Conservation (phyloP, 805 yeast genomes). For the Candida ponderosae region DNA sequence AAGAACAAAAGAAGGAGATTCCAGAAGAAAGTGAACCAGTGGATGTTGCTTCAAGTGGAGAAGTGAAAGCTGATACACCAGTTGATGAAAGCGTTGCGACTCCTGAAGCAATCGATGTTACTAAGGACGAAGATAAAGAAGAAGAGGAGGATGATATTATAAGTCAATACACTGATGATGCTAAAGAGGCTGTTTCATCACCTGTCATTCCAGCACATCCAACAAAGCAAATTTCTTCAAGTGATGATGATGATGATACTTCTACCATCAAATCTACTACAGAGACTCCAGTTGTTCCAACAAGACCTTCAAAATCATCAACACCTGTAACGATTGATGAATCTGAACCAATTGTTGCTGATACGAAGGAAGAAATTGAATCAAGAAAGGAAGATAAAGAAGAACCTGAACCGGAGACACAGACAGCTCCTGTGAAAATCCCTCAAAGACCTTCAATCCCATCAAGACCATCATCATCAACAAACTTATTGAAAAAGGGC, state of each 20-base stretch:
- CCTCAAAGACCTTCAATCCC: neutral
- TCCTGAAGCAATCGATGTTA: neutral
- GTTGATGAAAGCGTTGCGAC: neutral
- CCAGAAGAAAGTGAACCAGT: no score
- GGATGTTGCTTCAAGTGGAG: no score
- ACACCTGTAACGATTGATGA: neutral
- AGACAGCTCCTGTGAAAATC: no score
- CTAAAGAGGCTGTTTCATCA: conserved; percentile 2
- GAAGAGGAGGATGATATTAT: neutral
- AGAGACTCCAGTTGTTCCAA: conserved; percentile 2
- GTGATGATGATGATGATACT: no score
- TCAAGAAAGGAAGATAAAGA: no score
- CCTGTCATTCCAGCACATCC: conserved; percentile 6
- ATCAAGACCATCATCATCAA: conserved; percentile 4
- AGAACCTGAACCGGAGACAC: no score
- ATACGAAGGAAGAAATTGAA: no score
- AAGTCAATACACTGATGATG: neutral
- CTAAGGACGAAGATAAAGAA: neutral
- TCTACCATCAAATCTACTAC: no score
- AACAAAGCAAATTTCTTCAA: neutral
- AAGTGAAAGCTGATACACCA: conserved; percentile 1
- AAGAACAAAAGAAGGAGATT: neutral
- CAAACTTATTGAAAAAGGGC: conserved; percentile 11
- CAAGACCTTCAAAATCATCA: neutral
- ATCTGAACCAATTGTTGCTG: no score